These are phyloP conservation scores for Endogone sp. DNA, from an alignment of 192 early-diverging fungal species.

Conservation along the genomic window DNA sequence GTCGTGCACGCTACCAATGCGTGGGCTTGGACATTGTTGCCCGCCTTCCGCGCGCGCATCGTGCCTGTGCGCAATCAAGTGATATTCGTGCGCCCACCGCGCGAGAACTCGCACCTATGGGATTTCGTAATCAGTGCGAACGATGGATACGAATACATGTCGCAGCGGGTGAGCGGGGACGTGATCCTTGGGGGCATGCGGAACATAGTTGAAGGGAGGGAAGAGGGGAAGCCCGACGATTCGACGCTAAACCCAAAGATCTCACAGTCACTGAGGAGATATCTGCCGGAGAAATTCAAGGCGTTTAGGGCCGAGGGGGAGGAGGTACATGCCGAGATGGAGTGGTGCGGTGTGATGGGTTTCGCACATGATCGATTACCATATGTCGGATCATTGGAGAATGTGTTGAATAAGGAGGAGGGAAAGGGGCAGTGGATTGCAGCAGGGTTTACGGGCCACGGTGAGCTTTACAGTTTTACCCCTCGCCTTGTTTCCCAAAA, in stretches of 20 bases:
- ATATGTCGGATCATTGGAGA: constrained; percentile 6
- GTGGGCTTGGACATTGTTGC: constrained; percentile 13
- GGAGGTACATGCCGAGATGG: constrained; percentile 6
- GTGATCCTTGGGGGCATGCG: constrained; percentile 23
- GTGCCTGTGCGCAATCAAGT: constrained; percentile 24
- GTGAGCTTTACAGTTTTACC: neutral
- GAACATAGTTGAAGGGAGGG: neutral
- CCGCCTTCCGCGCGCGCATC: neutral
- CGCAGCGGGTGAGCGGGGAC: constrained; percentile 17
- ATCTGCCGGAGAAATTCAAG: constrained; percentile 6
- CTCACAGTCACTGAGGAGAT: constrained; percentile 9
- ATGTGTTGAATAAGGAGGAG: neutral
- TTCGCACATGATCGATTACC: constrained; percentile 7
- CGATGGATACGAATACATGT: constrained; percentile 22
- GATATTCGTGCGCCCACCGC: constrained; percentile 3
- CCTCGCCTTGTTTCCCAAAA: no score
- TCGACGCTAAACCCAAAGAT: constrained; percentile 8
- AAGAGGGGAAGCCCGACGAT: constrained; percentile 13
- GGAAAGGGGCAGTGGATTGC: constrained; percentile 5
- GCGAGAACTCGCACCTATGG: constrained; percentile 17
- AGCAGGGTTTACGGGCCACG: constrained; percentile 15
- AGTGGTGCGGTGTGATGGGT: constrained; percentile 27
- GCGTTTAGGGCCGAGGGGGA: neutral
- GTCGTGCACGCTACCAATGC: constrained; percentile 22
- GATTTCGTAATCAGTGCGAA: constrained; percentile 29